phyloP scores from a whole-genome alignment of 2,329 filamentous ascomycete genomes.

The Pseudopithomyces maydicus region DNA sequence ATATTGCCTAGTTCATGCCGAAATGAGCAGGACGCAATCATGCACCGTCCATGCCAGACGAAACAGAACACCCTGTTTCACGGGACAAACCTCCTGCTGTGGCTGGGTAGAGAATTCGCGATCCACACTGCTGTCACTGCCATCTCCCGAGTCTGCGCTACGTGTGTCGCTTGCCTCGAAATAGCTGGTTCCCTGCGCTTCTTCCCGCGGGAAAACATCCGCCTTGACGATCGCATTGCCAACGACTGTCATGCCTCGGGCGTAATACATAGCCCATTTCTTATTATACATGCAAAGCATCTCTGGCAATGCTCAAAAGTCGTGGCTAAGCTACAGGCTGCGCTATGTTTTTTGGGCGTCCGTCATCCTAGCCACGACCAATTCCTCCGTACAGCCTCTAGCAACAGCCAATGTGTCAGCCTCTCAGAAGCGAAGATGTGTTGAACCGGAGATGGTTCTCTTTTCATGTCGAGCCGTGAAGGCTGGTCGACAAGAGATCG shows the following conservation, averaged over 20 bases:
- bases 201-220: conserved; percentile 14
- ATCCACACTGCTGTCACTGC: conserved; percentile 9
- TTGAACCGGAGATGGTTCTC: background rate
- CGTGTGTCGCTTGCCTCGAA: conserved; percentile 9
- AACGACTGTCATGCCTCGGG: background rate
- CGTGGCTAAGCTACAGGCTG: background rate
- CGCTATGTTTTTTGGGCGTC: background rate
- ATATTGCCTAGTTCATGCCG: conserved; percentile 12
- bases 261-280: background rate
- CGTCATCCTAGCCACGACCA: background rate
- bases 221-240: conserved; percentile 20
- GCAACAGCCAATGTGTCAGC: background rate
- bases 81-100: background rate
- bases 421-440: background rate
- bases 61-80: conserved; percentile 11
- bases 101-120: conserved; percentile 3
- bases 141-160: conserved; percentile 8
- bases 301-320: background rate
- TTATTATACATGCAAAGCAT: background rate
- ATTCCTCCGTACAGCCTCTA: background rate
- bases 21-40: conserved; percentile 17
- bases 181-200: conserved; percentile 7
- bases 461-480: background rate
- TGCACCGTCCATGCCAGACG: conserved; percentile 9
- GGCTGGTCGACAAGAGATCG: conserved; percentile 2